Percentiles rank a stretch among this genome's conserved stretches.
These are phyloP conservation scores for Acanthochlamys bracteata DNA, from an alignment of 106 monocot genomes.

Conservation along the genomic window DNA sequence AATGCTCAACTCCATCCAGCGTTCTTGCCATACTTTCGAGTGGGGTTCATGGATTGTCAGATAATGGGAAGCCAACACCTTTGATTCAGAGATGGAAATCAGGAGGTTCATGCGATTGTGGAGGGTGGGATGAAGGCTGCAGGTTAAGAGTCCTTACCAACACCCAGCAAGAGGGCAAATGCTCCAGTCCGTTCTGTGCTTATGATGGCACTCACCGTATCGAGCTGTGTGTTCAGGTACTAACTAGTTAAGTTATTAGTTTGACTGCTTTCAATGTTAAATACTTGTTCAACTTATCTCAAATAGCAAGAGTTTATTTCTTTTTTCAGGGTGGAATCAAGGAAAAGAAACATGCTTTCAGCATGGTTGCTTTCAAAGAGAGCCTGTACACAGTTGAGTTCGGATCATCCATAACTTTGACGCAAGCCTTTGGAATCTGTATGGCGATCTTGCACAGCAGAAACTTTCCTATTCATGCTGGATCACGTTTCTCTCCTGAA, in stretches of 20 bases:
- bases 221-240: conserved; percentile 63
- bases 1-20: neutral
- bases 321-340: conserved; percentile 33
- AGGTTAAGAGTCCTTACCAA: conserved; percentile 40
- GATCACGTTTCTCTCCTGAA: conserved; percentile 1
- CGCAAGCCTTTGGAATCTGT: conserved; percentile 78
- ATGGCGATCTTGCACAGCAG: conserved; percentile 52
- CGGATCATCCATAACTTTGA: conserved; percentile 38
- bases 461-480: conserved; percentile 9
- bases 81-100: conserved; percentile 78
- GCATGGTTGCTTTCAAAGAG: conserved; percentile 59
- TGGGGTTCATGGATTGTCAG: conserved; percentile 54
- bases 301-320: neutral
- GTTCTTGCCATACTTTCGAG: conserved; percentile 55
- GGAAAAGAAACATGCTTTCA: conserved; percentile 38
- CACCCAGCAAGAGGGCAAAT: conserved; percentile 11
- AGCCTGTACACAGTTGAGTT: conserved; percentile 69
- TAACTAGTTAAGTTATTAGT: neutral
- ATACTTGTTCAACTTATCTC: no score
- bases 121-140: conserved; percentile 98
- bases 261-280: no score
- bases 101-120: conserved; percentile 89
- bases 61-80: conserved; percentile 37
- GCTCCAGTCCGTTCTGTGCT: conserved; percentile 5
- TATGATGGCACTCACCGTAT: conserved; percentile 21